Evolutionary conservation across 108 stramenopile genomes (phyloP), one percentile per base, ranked within the genome.

Genomic region (Cyclostephanos invisitatus): DNA sequence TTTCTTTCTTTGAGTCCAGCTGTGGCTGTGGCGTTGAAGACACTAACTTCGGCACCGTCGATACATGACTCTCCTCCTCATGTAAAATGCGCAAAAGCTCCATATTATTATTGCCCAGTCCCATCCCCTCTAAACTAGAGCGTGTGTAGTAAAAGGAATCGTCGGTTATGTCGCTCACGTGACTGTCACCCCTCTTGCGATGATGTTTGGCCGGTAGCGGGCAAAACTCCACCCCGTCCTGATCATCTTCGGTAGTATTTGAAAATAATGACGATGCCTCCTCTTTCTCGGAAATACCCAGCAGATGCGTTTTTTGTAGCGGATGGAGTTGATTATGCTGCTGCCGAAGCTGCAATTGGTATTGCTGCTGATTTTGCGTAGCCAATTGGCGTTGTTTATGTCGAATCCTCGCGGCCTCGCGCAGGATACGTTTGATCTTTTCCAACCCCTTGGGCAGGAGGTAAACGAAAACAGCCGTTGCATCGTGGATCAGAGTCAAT

Each of bases 391-490:
- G 72, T 21, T 67, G 56, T 24, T 64, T 63, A 42, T 78, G 63
- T 51, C 82, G 72, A 42, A 77, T 44, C 28, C 76, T 72, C n/a
- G 87, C 47, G 18, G 78, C 59, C 27, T 87, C 72, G 42, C 62
- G 17, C 62, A 96, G 69, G 32, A 87, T 59, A 1, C 87, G 87
- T 54, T 77, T 74, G 0, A 93, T 55, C 62, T 83, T 78, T 48
- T 83, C 62, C 55, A 96, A 61, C 1, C 96, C 96, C 46, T 85
- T 81, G 36, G 96, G 96, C 14, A 93, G 59, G 17, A 96, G 64
- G 64, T 90, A 96, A n/a, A 96, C 53, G 72, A 92, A 96, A 12
- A 93, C 61, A 1, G 89, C 91, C 3, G 91, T 93, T 21, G 91
- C 90, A 50, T 91, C 87, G 42, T 83, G 68, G 10, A 84, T 44